These are phyloP conservation scores for Calonectria hawksworthii DNA, from an alignment of 2,329 filamentous ascomycete genomes.

Conservation along the genomic window DNA sequence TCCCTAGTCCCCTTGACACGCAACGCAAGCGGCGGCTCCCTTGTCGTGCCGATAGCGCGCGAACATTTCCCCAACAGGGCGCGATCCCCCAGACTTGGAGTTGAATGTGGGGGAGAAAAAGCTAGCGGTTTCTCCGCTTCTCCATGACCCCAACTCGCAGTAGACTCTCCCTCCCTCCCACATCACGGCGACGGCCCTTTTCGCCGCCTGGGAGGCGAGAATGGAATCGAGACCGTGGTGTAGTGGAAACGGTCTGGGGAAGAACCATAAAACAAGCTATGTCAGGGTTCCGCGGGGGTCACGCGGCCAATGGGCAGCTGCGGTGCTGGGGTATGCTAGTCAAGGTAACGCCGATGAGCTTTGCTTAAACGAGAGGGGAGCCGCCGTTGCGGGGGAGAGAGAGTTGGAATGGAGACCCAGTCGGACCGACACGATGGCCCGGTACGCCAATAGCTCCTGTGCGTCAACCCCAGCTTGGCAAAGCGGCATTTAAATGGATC, in stretches of 20 bases:
- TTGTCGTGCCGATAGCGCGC: neutral
- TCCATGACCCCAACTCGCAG: neutral
- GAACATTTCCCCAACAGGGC: neutral
- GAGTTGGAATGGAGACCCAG: neutral
- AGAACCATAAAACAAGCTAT: slow-evolving; percentile 12
- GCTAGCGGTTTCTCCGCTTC: neutral
- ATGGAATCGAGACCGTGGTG: slow-evolving; percentile 1
- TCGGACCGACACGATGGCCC: neutral
- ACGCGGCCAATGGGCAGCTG: neutral
- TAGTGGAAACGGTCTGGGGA: slow-evolving; percentile 7
- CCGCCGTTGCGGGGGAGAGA: slow-evolving; percentile 3
- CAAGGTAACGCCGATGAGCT: neutral
- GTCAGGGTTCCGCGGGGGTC: neutral
- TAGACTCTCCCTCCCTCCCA: neutral
- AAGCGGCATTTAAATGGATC: neutral
- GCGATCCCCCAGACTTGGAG: neutral
- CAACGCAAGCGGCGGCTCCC: neutral
- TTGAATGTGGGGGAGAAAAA: neutral
- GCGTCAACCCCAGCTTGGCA: neutral
- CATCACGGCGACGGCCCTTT: neutral
- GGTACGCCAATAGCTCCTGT: neutral
- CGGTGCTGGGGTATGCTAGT: neutral
- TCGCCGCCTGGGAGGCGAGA: neutral
- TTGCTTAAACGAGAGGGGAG: neutral
- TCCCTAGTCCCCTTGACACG: neutral